phyloP scores from a whole-genome alignment of 1,284 basidiomycete genomes.

The Thecaphora thlaspeos region DNA sequence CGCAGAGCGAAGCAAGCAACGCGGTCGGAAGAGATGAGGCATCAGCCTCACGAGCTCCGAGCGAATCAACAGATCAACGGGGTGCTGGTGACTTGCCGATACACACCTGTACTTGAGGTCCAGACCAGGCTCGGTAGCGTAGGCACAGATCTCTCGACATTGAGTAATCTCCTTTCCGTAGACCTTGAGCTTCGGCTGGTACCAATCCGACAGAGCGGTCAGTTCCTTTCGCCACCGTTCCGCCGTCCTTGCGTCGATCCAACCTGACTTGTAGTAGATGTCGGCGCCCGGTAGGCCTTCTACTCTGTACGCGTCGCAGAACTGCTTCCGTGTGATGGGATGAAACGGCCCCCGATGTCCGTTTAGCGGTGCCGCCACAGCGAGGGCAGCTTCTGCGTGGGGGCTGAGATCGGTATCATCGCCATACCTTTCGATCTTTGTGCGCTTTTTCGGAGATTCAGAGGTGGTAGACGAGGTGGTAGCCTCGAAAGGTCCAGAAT shows the following conservation, averaged over 20 bases:
- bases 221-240: conserved; percentile 60
- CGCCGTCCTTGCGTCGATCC: conserved; percentile 56
- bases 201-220: conserved; percentile 52
- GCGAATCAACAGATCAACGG: no score
- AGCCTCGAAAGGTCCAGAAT: no score
- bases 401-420: no score
- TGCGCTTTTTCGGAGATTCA: no score
- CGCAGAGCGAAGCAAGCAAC: no score
- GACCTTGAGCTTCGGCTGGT: conserved; percentile 63
- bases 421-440: no score
- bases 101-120: conserved; percentile 59
- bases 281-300: conserved; percentile 54
- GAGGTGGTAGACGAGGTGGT: no score
- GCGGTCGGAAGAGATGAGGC: no score
- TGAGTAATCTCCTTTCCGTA: conserved; percentile 63
- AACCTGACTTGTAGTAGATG: conserved; percentile 59
- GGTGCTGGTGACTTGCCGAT: no score
- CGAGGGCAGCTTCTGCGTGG: no score
- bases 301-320: conserved; percentile 16
- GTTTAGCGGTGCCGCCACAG: conserved; percentile 11
- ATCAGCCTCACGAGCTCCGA: no score
- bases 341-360: conserved; percentile 37
- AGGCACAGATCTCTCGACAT: conserved; percentile 59
- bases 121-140: conserved; percentile 58
- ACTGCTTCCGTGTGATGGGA: conserved; percentile 16